phyloP scores from a whole-genome alignment of 2,329 filamentous ascomycete genomes.

The Penicillium sumatraense region DNA sequence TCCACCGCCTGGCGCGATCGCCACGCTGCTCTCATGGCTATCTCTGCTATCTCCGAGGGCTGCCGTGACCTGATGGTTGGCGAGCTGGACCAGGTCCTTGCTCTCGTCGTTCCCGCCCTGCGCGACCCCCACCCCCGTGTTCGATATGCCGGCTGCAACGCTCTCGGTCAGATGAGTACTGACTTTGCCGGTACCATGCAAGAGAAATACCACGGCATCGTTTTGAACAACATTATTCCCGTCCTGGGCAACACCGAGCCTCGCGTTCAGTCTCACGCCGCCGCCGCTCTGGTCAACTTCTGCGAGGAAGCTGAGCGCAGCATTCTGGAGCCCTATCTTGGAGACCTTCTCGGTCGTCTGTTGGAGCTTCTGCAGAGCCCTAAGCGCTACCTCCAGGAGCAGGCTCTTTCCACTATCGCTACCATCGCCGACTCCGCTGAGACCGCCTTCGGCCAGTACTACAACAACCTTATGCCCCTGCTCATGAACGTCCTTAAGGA shows the following conservation, averaged over 20 bases:
- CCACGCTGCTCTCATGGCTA: constrained; percentile 97
- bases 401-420: constrained; percentile 95
- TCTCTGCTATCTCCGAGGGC: constrained; percentile 96
- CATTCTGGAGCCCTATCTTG: constrained; percentile 89
- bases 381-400: constrained; percentile 96
- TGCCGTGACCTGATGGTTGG: constrained; percentile 95
- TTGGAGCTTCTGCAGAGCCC: constrained; percentile 87
- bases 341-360: constrained; percentile 80
- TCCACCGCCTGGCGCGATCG: constrained; percentile 93
- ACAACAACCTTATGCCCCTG: constrained; percentile 92
- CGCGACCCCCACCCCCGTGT: constrained; percentile 91
- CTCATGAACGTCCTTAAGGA: constrained; percentile 86
- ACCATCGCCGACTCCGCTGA: constrained; percentile 99
- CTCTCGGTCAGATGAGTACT: constrained; percentile 99
- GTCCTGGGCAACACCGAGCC: constrained; percentile 89
- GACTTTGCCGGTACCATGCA: constrained; percentile 99
- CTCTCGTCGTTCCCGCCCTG: constrained; percentile 90
- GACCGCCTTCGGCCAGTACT: constrained; percentile 92
- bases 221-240: constrained; percentile 89
- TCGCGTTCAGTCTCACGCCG: constrained; percentile 94
- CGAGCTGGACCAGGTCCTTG: constrained; percentile 90
- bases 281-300: constrained; percentile 97
- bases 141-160: constrained; percentile 96
- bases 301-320: constrained; percentile 96
- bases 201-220: constrained; percentile 85